phyloP scores from a whole-genome alignment of 2,329 filamentous ascomycete species.

The Orbilia quercus region DNA sequence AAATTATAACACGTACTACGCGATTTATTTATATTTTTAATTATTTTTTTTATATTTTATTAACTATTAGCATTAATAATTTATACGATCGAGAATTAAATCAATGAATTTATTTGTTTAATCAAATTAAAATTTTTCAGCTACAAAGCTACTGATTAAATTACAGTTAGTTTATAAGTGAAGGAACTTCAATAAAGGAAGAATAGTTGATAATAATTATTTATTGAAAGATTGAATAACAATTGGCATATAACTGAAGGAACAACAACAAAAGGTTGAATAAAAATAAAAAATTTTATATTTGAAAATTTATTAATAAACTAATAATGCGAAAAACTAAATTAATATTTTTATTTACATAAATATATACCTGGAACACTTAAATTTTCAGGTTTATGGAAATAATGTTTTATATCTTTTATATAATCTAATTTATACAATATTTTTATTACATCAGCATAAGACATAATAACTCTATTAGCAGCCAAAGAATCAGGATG shows the following conservation, averaged over 20 bases:
- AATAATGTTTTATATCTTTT: constrained; percentile 29
- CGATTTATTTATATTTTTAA: constrained; percentile 58
- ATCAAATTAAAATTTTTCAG: no score
- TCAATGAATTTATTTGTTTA: no score
- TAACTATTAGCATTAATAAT: no score
- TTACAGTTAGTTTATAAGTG: no score
- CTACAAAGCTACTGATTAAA: no score
- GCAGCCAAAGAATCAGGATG: constrained; percentile 29
- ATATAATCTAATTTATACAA: constrained; percentile 18
- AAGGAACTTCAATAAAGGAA: no score
- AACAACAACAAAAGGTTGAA: constrained; percentile 21
- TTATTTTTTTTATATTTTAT: constrained; percentile 46
- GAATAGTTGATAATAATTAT: no score
- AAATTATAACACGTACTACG: constrained; percentile 34
- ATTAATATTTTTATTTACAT: constrained; percentile 35
- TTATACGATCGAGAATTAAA: no score
- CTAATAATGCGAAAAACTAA: constrained; percentile 13
- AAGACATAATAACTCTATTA: constrained; percentile 26
- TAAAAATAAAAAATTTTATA: constrained; percentile 21
- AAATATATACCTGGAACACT: constrained; percentile 18
- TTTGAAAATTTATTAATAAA: constrained; percentile 22
- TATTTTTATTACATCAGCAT: constrained; percentile 25
- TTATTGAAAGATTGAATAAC: no score
- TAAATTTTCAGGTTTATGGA: constrained; percentile 26
- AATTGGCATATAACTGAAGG: constrained; percentile 7